Percentiles rank a stretch among this genome's conserved stretches.
Evolutionary conservation across 1,284 basidiomycete genomes (phyloP).

Genomic region (Sparassis latifolia): DNA sequence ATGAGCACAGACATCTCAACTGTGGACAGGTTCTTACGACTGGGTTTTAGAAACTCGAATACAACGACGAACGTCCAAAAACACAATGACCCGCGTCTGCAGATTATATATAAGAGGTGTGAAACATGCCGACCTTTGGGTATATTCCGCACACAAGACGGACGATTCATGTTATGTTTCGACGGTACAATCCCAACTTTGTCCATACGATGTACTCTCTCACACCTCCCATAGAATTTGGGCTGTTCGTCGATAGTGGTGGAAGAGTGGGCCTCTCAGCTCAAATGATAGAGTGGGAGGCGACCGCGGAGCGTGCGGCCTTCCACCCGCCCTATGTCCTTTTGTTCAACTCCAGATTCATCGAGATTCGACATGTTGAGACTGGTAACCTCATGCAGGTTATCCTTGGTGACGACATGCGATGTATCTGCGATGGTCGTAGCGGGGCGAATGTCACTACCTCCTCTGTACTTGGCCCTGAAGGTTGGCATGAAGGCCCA

Average conservation of each 20-base stretch:
- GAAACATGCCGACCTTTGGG: conserved; percentile 82
- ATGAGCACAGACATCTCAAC: no score
- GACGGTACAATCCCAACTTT: conserved; percentile 53
- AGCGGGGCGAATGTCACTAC: conserved; percentile 38
- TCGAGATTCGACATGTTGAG: conserved; percentile 85
- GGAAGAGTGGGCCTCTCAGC: conserved; percentile 75
- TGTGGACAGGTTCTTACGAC: no score
- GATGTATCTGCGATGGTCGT: conserved; percentile 84
- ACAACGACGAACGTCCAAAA: no score
- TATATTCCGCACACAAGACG: conserved; percentile 85
- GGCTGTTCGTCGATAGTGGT: conserved; percentile 84
- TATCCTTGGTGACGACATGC: conserved; percentile 75
- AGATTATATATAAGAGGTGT: conserved; percentile 73
- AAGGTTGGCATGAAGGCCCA: conserved; percentile 38
- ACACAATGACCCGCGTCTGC: conserved; percentile 70
- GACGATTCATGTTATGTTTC: conserved; percentile 91
- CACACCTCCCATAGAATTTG: conserved; percentile 67
- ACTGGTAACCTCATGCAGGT: conserved; percentile 88
- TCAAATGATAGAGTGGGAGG: conserved; percentile 91
- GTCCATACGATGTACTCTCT: background rate
- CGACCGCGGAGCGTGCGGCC: conserved; percentile 80
- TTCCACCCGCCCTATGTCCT: conserved; percentile 87
- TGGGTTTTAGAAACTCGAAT: no score
- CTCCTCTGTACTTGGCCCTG: conserved; percentile 32
- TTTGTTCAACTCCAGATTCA: conserved; percentile 87